These are phyloP conservation scores for Erigeron canadensis DNA, from an alignment of 129 eudicot genomes.

Conservation along the genomic window DNA sequence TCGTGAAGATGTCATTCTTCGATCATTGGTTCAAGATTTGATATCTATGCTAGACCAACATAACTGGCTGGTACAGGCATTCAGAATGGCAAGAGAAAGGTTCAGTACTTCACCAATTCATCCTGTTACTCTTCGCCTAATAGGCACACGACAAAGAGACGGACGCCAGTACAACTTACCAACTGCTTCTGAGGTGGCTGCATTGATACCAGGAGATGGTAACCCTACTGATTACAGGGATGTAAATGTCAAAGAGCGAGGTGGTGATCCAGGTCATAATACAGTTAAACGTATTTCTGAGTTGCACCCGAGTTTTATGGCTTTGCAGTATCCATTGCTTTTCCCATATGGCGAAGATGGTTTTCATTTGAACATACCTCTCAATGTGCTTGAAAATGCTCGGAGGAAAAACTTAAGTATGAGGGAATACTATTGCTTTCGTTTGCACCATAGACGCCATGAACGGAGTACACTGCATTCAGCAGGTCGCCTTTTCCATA, in stretches of 20 bases:
- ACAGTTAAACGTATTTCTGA: background rate
- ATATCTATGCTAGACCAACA: background rate
- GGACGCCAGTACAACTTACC: background rate
- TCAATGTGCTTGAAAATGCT: background rate
- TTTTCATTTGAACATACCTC: background rate
- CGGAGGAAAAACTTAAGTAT: background rate
- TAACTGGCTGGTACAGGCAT: background rate
- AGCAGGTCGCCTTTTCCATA: background rate
- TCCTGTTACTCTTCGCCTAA: background rate
- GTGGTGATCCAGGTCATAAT: background rate
- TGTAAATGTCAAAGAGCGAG: background rate
- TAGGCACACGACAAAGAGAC: background rate
- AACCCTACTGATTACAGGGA: background rate
- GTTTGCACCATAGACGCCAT: background rate
- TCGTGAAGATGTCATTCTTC: background rate
- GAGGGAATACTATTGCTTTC: background rate
- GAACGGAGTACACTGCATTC: background rate
- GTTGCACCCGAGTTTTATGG: background rate
- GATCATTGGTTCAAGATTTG: background rate
- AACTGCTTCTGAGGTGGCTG: background rate
- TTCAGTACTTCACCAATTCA: background rate
- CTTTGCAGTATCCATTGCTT: background rate
- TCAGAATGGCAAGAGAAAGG: background rate
- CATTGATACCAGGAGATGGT: background rate
- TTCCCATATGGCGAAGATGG: slow-evolving; percentile 7